phyloP scores from a whole-genome alignment of 495 filamentous ascomycete species.

The Neurospora sp. region DNA sequence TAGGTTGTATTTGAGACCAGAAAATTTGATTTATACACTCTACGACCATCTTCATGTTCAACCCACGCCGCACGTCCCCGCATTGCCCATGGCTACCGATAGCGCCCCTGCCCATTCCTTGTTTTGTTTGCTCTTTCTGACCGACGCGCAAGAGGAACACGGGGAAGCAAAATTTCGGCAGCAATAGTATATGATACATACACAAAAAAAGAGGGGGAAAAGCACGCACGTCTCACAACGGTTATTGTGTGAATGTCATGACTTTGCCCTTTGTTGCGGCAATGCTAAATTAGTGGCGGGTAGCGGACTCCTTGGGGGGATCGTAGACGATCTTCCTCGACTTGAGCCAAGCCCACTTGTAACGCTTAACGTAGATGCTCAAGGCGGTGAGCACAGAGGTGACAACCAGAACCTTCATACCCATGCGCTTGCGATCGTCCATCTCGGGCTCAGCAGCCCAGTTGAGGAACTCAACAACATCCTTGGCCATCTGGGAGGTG shows the following conservation, averaged over 20 bases:
- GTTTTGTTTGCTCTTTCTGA: slow-evolving; percentile 17
- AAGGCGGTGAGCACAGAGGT: slow-evolving; percentile 69
- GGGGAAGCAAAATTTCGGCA: slow-evolving; percentile 16
- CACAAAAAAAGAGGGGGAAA: slow-evolving; percentile 17
- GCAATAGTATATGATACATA: slow-evolving; percentile 35
- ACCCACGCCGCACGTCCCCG: slow-evolving; percentile 1
- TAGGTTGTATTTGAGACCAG: slow-evolving; percentile 23
- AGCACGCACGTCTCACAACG: background rate
- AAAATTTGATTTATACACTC: slow-evolving; percentile 30
- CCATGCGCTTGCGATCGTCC: slow-evolving; percentile 99
- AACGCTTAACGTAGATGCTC: slow-evolving; percentile 96
- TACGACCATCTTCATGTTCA: slow-evolving; percentile 11
- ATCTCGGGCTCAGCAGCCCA: slow-evolving; percentile 98
- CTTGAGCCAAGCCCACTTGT: slow-evolving; percentile 97
- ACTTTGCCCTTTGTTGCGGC: background rate
- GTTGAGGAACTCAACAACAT: slow-evolving; percentile 97
- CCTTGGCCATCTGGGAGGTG: slow-evolving; percentile 99
- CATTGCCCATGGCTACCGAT: slow-evolving; percentile 1
- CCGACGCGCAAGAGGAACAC: slow-evolving; percentile 26
- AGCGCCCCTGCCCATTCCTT: slow-evolving; percentile 2
- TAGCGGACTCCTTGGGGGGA: slow-evolving; percentile 45
- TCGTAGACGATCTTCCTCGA: slow-evolving; percentile 85
- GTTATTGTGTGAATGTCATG: slow-evolving; percentile 1
- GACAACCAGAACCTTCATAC: slow-evolving; percentile 80
- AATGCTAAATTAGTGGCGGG: slow-evolving; percentile 21